A percentile compares a stretch with the other conserved stretches of the same genome.
Conservation (phyloP, 768 basidiomycete species). For the Austroboletus festivus region DNA sequence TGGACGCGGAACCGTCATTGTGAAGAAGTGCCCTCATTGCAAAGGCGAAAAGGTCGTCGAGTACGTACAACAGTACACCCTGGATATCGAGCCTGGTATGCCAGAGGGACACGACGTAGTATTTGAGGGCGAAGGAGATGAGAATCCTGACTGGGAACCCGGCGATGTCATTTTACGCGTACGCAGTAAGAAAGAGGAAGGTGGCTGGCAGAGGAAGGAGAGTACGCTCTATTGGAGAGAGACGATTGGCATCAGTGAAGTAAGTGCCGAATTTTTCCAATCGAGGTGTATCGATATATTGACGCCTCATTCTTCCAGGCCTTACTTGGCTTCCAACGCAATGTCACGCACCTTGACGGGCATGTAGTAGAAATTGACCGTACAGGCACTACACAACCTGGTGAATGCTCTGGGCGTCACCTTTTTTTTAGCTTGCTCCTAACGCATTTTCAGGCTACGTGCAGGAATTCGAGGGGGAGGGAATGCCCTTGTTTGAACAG, state of each 20-base stretch:
- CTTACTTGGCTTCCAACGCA: constrained; percentile 91
- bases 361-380: constrained; percentile 68
- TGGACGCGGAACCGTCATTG: constrained; percentile 80
- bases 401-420: constrained; percentile 34
- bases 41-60: constrained; percentile 77
- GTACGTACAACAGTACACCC: constrained; percentile 74
- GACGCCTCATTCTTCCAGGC: constrained; percentile 51
- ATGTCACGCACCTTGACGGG: constrained; percentile 90
- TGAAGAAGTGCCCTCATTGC: constrained; percentile 79
- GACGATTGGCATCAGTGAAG: constrained; percentile 89
- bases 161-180: constrained; percentile 91
- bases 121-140: constrained; percentile 96
- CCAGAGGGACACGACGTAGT: constrained; percentile 92
- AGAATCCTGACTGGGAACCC: constrained; percentile 92
- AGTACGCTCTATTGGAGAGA: constrained; percentile 89
- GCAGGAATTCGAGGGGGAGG: constrained; percentile 81
- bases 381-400: constrained; percentile 87
- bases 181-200: constrained; percentile 70
- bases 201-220: constrained; percentile 88
- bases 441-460: constrained; percentile 62
- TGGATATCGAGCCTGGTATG: constrained; percentile 84
- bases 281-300: background rate
- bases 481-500: constrained; percentile 74
- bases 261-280: constrained; percentile 1
- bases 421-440: background rate